phyloP scores from a whole-genome alignment of 1,284 basidiomycete species.

The Moesziomyces antarcticus region DNA sequence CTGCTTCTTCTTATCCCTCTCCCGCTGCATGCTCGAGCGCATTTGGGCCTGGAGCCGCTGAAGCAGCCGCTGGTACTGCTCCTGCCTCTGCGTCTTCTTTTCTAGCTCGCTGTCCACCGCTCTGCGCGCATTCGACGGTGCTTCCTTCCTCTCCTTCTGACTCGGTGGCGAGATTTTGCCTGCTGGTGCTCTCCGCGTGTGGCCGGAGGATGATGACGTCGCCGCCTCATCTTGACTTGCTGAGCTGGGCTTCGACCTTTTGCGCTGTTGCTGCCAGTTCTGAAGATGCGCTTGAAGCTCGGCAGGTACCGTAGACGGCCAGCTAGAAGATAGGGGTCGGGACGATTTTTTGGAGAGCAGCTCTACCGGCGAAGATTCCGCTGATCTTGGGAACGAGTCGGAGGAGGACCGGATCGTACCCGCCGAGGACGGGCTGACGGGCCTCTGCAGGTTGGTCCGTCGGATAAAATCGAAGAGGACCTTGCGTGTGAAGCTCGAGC shows the following conservation, averaged over 20 bases:
- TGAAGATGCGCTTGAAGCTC: constrained; percentile 19
- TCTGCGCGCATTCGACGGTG: constrained; percentile 4
- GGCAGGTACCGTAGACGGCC: constrained; percentile 4
- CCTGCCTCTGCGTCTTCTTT: constrained; percentile 20
- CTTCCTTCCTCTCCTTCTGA: not conserved
- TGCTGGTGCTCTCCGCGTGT: not conserved
- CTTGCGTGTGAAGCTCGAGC: constrained; percentile 27
- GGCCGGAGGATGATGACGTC: not conserved
- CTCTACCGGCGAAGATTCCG: not conserved
- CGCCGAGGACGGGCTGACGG: not conserved
- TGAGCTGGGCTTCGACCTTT: constrained; percentile 1
- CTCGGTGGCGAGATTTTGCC: not conserved
- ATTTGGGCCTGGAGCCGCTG: constrained; percentile 24
- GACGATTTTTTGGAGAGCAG: not conserved
- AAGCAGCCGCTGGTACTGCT: constrained; percentile 26
- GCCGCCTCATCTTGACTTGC: not conserved
- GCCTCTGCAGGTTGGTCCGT: constrained; percentile 21
- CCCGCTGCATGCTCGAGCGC: constrained; percentile 24
- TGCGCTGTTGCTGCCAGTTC: constrained; percentile 21
- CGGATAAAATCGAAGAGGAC: constrained; percentile 31
- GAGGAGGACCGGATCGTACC: not conserved
- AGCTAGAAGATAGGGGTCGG: not conserved
- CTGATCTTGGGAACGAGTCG: not conserved
- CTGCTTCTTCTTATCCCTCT: constrained; percentile 25
- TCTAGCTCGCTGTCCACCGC: constrained; percentile 14